A percentile compares a stretch with the other conserved stretches of the same genome.
Evolutionary conservation across 2,329 filamentous ascomycete species (phyloP).

Genomic region (Ophiostoma australiae): DNA sequence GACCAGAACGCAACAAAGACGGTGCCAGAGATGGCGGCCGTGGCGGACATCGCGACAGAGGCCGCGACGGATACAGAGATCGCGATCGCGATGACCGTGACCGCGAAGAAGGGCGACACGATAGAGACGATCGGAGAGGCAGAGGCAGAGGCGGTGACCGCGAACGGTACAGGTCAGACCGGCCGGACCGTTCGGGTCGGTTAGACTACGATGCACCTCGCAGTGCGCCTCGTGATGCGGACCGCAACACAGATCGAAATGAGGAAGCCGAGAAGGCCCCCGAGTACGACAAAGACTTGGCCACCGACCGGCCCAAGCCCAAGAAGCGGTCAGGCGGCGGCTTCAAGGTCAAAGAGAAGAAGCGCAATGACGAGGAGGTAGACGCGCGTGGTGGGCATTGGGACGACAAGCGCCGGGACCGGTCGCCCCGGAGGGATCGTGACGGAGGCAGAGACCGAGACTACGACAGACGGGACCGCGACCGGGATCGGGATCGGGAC

Average conservation of each 20-base stretch:
- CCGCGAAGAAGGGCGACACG: neutral
- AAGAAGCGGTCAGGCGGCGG: conserved; percentile 37
- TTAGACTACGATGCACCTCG: conserved; percentile 1
- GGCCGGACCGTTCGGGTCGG: neutral
- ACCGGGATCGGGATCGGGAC: conserved; percentile 19
- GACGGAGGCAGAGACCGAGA: conserved; percentile 13
- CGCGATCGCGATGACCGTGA: conserved; percentile 26
- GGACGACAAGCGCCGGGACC: conserved; percentile 45
- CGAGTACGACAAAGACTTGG: conserved; percentile 31
- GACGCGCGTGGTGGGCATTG: conserved; percentile 32
- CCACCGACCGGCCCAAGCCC: conserved; percentile 32
- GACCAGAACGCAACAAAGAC: neutral
- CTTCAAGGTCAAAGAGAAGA: conserved; percentile 57
- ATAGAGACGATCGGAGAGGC: conserved; percentile 24
- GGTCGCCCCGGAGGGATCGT: conserved; percentile 35
- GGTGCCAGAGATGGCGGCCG: neutral
- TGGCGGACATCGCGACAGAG: conserved; percentile 17
- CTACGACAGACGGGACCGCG: conserved; percentile 17
- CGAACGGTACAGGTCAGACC: conserved; percentile 4
- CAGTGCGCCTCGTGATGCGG: neutral
- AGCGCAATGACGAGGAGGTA: conserved; percentile 43
- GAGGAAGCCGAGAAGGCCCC: conserved; percentile 11
- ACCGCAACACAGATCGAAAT: neutral
- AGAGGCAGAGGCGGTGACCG: neutral
- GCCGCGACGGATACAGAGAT: conserved; percentile 26